Evolutionary conservation across 805 yeast species (phyloP), one percentile per base, ranked within the genome.

Genomic region (Gaillardinia entomophila): DNA sequence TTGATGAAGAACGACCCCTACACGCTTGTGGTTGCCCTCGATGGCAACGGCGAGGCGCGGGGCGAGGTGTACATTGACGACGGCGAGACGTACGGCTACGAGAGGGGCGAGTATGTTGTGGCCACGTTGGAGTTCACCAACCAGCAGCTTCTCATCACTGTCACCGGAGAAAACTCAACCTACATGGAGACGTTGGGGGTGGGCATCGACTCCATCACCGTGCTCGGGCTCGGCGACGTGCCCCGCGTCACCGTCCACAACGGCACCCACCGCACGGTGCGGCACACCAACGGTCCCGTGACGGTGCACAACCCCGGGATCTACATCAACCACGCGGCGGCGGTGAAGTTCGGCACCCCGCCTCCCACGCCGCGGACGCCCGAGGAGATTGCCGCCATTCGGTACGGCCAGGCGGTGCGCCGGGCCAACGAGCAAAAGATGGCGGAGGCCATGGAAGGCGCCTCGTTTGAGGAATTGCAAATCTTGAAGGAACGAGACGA

Each of bases 1-100:
- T 60, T 84, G 40, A 85, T 83, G 90, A 62, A 52, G 16, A 60
- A 69, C 41, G 97, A 89, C 52, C 96, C 97, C 3, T 86, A 78
- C 52, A 82, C 94, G 0, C 47, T 89, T 24, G 67, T 80, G 2
- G 59, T 89, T 27, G 85, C 84, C 0, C 66, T 79, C 8, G 66
- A 66, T 35, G 43, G 49, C 2, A 45, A 58, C 2, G 79, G 78
- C 1, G 41, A 46, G 5, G 87, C 89, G 0, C 54, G 55, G 0
- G 83, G 84, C 2, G 54, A 60, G 12, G 52, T 89, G 20, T 89
- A 88, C 53, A 56, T 82, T 24, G 97, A 89, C 53, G 97, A 89
- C 55, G 96, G 95, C 12, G 83, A 79, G 44, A 68, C 89, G 0
- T 84, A 71, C 43, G 72, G 65, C 27, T 77, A 77, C 50, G 36